Evolutionary conservation across 208 protist species (phyloP).

Genomic region (Trypanosoma conorhini): DNA sequence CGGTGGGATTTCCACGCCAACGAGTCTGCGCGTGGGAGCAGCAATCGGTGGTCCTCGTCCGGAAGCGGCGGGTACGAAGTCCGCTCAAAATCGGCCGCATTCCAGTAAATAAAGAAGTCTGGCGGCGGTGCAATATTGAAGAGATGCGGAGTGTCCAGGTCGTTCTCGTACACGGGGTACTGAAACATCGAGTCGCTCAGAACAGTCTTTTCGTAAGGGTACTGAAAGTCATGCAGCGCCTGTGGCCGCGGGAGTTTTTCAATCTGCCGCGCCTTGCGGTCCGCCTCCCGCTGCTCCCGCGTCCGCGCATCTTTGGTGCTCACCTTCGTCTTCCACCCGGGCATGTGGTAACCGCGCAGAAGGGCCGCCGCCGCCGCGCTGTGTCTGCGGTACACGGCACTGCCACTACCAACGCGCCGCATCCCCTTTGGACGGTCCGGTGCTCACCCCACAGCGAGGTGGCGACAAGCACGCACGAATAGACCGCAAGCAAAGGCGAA

Average conservation of each 20-base stretch:
- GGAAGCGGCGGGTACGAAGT: constrained; percentile 77
- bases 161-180: constrained; percentile 88
- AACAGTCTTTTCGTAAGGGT: constrained; percentile 89
- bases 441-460: background rate
- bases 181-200: constrained; percentile 91
- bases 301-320: constrained; percentile 87
- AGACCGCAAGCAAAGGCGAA: background rate
- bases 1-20: constrained; percentile 62
- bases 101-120: constrained; percentile 91
- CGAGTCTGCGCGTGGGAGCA: constrained; percentile 48
- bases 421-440: background rate
- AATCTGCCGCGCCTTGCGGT: constrained; percentile 86
- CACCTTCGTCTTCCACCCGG: constrained; percentile 83
- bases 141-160: constrained; percentile 86
- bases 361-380: background rate
- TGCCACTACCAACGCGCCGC: background rate
- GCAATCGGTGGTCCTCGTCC: constrained; percentile 65
- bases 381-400: background rate
- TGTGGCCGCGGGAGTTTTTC: constrained; percentile 87
- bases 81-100: constrained; percentile 77
- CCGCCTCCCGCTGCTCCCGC: constrained; percentile 84
- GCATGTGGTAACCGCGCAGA: constrained; percentile 59
- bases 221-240: constrained; percentile 90
- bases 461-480: background rate
- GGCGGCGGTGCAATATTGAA: constrained; percentile 86